Conservation (phyloP, 2,329 filamentous ascomycete genomes). For the Metarhizium robertsii region DNA sequence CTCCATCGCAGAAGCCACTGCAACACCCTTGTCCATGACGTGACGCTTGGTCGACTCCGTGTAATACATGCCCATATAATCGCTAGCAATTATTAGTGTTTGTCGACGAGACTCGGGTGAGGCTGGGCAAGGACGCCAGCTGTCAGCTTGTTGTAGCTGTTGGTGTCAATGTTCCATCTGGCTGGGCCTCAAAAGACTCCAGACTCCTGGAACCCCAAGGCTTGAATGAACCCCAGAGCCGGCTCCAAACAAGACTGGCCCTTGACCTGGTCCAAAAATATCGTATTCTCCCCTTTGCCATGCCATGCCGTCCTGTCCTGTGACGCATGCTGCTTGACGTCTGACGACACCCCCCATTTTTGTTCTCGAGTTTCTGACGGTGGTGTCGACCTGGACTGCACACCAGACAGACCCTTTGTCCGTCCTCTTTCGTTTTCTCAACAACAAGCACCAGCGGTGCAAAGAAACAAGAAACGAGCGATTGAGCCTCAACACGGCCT, state of each 20-base stretch:
- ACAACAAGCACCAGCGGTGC: not conserved
- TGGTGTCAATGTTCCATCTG: too few relatives aligned
- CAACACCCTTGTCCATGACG: not conserved
- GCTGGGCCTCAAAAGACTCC: too few relatives aligned
- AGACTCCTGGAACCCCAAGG: too few relatives aligned
- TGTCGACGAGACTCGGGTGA: too few relatives aligned
- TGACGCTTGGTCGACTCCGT: conserved; percentile 1
- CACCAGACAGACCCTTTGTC: not conserved
- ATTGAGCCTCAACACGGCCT: not conserved
- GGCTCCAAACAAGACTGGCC: not conserved
- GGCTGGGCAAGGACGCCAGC: too few relatives aligned
- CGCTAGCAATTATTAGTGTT: too few relatives aligned
- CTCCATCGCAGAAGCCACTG: not conserved
- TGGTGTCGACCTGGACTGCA: not conserved
- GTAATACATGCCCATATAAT: too few relatives aligned
- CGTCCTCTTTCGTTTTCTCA: not conserved
- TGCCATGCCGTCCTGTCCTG: not conserved
- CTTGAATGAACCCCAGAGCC: not conserved
- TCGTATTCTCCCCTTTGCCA: conserved; percentile 4
- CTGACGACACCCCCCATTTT: not conserved
- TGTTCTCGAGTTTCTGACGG: not conserved
- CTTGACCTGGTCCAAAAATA: not conserved
- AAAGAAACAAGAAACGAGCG: not conserved
- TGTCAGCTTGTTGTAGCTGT: too few relatives aligned
- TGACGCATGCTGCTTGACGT: not conserved